Base-by-base conservation (phyloP, 1,139 yeast genomes). In the Tardiomyces blankii region DNA sequence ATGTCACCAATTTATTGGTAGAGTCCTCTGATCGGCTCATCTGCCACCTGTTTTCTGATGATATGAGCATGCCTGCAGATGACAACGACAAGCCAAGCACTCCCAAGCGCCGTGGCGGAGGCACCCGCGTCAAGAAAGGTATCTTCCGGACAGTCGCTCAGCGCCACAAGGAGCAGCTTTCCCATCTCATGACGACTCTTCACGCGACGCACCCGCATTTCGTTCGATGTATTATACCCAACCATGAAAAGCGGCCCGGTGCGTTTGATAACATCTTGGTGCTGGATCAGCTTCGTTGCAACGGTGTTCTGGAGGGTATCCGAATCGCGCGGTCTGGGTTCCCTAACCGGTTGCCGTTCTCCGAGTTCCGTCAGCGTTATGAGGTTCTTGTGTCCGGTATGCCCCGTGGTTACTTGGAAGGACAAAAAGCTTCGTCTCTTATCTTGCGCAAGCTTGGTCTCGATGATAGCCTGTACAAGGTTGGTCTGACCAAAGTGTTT, bases 271-370 rank as follows among this genome's bases (percentile, higher is more conserved):
- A 83, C 57, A 68, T 66, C 28, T 68, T 93, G 39, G 95, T 93
- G 3, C 69, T 91, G 44, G 91, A 85, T 49, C 99, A 93, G 65
- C 72, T 93, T 50, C 74, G 96, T 51, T 93, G 97, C 62, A 93
- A 93, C 61, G 99, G 99, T 74, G 99, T 93, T 13, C 68, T 93
- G 44, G 99, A 93, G 69, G 99, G 99, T 52, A 93, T 93, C 40
- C 75, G 98, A 64, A 91, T 93, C 51, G 95, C 97, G 0, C 74
- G 99, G 53, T 89, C 96, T 14, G 99, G 99, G 2, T 93, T 84
- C 61, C 98, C 99, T 1, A 93, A 93, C 64, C 76, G 96, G 54
- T 77, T 91, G 61, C 77, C 82, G 42, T 91, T 89, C 63, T 76
- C 80, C 41, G 94, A 87, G 46, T 91, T 93, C 64, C 77, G 76